Conservation (phyloP, 1,139 yeast species). For the Chernovozyma aurita region DNA sequence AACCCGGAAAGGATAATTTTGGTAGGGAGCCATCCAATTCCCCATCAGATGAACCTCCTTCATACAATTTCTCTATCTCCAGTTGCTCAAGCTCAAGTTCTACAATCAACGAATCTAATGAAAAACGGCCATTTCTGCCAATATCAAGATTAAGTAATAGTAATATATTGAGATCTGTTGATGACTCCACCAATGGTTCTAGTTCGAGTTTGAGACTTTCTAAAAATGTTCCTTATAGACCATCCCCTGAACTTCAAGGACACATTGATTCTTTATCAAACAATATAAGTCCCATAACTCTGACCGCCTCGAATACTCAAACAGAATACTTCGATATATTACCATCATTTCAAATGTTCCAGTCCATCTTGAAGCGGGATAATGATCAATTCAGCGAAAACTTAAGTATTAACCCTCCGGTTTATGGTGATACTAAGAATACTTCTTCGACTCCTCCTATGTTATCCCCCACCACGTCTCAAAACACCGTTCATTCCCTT, state of each 20-base stretch:
- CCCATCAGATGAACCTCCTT: constrained; percentile 9
- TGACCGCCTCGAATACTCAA: constrained; percentile 27
- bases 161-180: constrained; percentile 2
- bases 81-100: neutral
- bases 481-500: neutral
- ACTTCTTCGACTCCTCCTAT: constrained; percentile 26
- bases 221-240: constrained; percentile 25
- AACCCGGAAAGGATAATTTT: too few species aligned
- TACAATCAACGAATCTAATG: neutral
- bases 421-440: constrained; percentile 31
- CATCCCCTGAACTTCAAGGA: constrained; percentile 31
- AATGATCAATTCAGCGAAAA: constrained; percentile 40
- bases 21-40: neutral
- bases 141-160: constrained; percentile 17
- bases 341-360: constrained; percentile 64
- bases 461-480: constrained; percentile 12
- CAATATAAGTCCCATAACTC: constrained; percentile 17
- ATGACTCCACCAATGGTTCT: neutral
- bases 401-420: constrained; percentile 34
- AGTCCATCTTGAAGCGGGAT: constrained; percentile 47
- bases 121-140: constrained; percentile 9
- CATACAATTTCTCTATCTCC: constrained; percentile 8
- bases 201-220: neutral
- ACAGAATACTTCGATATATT: constrained; percentile 50
- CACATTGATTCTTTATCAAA: constrained; percentile 26